These are phyloP conservation scores for Lentinula edodes DNA, from an alignment of 768 basidiomycete species.

Conservation along the genomic window DNA sequence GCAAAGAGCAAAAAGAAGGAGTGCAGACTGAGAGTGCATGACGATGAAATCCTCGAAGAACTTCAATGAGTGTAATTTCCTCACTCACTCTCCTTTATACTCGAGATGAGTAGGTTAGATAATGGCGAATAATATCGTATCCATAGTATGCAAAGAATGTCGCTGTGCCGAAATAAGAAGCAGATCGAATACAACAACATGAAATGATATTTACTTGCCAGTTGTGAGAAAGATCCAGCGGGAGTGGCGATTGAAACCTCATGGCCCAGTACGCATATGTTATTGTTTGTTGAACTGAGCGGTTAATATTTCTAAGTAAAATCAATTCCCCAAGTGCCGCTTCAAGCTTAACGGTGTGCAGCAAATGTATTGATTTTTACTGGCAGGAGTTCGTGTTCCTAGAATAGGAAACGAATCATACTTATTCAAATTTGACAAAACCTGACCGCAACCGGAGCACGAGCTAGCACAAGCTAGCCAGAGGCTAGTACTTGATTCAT, in stretches of 20 bases:
- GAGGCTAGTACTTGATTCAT: too few relatives aligned
- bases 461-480: too few relatives aligned
- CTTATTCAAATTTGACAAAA: too few relatives aligned
- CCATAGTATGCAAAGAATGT: neutral
- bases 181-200: neutral
- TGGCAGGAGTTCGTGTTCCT: too few relatives aligned
- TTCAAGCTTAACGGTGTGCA: too few relatives aligned
- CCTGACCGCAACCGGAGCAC: too few relatives aligned
- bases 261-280: neutral
- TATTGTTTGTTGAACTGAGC: neutral
- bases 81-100: neutral
- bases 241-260: neutral
- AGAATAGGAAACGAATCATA: too few relatives aligned
- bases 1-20: constrained; percentile 12
- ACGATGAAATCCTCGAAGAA: neutral
- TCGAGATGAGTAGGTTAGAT: neutral
- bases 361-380: too few relatives aligned
- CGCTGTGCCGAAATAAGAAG: neutral
- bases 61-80: neutral
- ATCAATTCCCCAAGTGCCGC: too few relatives aligned
- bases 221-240: neutral
- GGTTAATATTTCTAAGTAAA: neutral
- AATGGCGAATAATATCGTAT: neutral
- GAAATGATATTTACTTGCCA: neutral
- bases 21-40: constrained; percentile 1